phyloP scores from a whole-genome alignment of 2,329 filamentous ascomycete genomes.

The Cyanodermella asteris region DNA sequence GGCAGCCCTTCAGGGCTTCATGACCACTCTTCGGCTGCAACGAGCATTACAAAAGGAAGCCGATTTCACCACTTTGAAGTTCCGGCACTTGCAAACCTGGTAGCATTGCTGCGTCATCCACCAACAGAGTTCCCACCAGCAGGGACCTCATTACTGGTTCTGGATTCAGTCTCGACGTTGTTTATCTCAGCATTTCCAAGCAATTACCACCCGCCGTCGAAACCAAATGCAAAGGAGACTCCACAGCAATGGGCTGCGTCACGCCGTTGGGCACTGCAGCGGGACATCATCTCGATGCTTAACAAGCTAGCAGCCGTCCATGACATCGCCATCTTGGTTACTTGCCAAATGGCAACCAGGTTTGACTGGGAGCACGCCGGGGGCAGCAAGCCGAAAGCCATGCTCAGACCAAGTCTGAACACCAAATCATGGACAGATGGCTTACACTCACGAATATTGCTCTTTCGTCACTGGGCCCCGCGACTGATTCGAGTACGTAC shows the following conservation, averaged over 20 bases:
- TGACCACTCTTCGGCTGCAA: constrained; percentile 5
- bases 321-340: constrained; percentile 50
- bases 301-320: constrained; percentile 53
- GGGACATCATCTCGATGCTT: constrained; percentile 35
- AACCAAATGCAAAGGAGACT: constrained; percentile 19
- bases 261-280: constrained; percentile 39
- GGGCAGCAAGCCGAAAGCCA: constrained; percentile 38
- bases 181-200: constrained; percentile 57
- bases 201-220: constrained; percentile 19
- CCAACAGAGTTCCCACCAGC: constrained; percentile 38
- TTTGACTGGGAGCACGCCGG: constrained; percentile 47
- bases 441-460: constrained; percentile 47
- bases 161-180: constrained; percentile 58
- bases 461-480: constrained; percentile 74
- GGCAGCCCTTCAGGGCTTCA: constrained; percentile 4
- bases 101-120: constrained; percentile 53
- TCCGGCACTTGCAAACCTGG: constrained; percentile 43
- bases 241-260: constrained; percentile 25
- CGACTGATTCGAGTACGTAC: too few relatives aligned
- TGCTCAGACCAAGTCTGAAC: constrained; percentile 53
- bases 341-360: constrained; percentile 66
- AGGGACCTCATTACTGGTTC: constrained; percentile 45
- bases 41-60: constrained; percentile 31
- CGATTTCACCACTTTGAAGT: constrained; percentile 37
- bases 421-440: constrained; percentile 62